A percentile compares a stretch with the other conserved stretches of the same genome.
Conservation (phyloP, 257 asterid genomes). For the Solanum chiquidenum region DNA sequence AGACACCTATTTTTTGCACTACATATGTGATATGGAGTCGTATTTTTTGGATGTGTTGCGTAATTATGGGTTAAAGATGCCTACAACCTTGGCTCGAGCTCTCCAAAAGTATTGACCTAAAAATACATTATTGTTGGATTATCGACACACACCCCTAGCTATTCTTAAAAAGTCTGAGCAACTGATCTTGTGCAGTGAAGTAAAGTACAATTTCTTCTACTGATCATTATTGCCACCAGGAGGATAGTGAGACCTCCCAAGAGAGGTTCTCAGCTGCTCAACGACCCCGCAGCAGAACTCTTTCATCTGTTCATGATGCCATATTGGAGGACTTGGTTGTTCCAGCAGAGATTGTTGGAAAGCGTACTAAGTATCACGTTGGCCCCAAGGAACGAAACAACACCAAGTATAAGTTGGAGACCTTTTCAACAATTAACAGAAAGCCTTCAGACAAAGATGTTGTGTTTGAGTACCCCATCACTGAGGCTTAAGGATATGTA, state of each 20-base stretch:
- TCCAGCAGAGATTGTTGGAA: conserved; percentile 65
- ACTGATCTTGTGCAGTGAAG: no score
- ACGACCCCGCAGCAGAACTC: conserved; percentile 60
- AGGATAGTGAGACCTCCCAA: conserved; percentile 32
- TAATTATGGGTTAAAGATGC: no score
- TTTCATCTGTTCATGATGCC: conserved; percentile 63
- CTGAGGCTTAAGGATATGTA: neutral
- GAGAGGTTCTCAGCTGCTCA: conserved; percentile 55
- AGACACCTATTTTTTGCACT: no score
- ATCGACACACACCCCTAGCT: no score
- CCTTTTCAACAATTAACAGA: conserved; percentile 28
- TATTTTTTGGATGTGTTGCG: no score
- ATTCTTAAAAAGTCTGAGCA: no score
- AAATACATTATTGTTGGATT: no score
- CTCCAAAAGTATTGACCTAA: no score
- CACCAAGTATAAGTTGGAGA: conserved; percentile 20
- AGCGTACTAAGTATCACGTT: conserved; percentile 47
- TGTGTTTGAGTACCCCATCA: conserved; percentile 26
- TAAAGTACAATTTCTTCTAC: no score
- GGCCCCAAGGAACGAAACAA: neutral
- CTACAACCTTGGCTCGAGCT: no score
- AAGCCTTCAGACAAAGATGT: conserved; percentile 36
- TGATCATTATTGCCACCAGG: conserved; percentile 13
- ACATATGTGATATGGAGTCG: no score
- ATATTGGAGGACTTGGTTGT: conserved; percentile 58